Evolutionary conservation across 176 grass and related monocot species (phyloP), one percentile per base, ranked within the genome.

Genomic region (Tillandsia fasciculata): DNA sequence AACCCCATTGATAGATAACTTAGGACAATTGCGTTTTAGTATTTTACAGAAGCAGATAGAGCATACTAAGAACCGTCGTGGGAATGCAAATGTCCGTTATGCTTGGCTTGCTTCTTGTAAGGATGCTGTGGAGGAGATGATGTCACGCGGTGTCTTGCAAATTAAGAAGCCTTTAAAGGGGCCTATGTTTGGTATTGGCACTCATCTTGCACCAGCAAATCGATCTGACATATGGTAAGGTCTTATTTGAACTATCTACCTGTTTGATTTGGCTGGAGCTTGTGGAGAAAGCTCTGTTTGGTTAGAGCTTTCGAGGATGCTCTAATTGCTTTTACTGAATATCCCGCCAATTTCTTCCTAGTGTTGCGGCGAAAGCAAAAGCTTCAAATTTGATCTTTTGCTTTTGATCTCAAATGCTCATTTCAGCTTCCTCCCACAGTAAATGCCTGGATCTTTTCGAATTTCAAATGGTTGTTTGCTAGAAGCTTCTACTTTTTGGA

Each of bases 41-140:
- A 50, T 86, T 72, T 96, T 96, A 66, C 70, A 81, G 75, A 63
- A 87, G 72, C 81, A 90, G 71, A 66, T 92, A 11, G 79, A 92
- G 73, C 77, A 15, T 12, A 75, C 61, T 13, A 92, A 81, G 72
- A 85, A 54, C 17, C 51, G 50, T 1, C 89, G 93, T 51, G 89
- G 89, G 3, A 87, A 92, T n/a, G 86, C 89, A 80, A 90, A 97
- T 83, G 86, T 90, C 18, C 74, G 77, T 12, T 97, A 92, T 61
- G 93, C 93, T 3, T 97, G 88, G 88, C 74, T 97, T 69, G 52
- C 89, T 74, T 86, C 81, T 78, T 83, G 79, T 12, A 87, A 73
- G 74, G 74, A 83, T 81, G 52, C 65, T n/a, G 78, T 90, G 79
- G 72, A 83, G 47, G 86, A 87, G 52, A 96, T 96, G 86, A 87